phyloP scores from a whole-genome alignment of 768 basidiomycete genomes.

The Tylopilus vinaceipallidus region DNA sequence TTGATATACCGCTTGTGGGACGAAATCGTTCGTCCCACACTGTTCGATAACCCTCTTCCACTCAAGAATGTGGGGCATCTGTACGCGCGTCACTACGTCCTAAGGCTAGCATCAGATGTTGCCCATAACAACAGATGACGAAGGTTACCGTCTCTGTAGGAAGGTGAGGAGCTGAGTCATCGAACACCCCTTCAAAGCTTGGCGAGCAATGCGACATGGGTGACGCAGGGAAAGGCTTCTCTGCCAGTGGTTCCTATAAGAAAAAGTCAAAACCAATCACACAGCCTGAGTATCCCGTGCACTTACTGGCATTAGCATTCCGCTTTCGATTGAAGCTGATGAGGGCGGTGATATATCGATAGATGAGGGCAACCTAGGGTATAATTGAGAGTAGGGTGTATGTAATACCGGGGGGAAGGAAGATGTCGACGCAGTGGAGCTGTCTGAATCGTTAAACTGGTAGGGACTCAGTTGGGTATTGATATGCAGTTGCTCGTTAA shows the following conservation, averaged over 20 bases:
- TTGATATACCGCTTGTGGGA: slow-evolving; percentile 71
- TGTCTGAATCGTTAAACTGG: slow-evolving; percentile 8
- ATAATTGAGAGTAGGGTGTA: slow-evolving; percentile 9
- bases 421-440: slow-evolving; percentile 17
- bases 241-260: slow-evolving; percentile 14
- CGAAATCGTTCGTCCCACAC: slow-evolving; percentile 44
- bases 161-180: background rate
- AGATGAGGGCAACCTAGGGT: background rate
- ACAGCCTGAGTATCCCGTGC: background rate
- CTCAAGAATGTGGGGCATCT: slow-evolving; percentile 24
- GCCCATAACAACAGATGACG: background rate
- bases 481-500: slow-evolving; percentile 15
- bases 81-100: slow-evolving; percentile 22
- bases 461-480: slow-evolving; percentile 14
- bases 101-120: slow-evolving; percentile 9
- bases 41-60: slow-evolving; percentile 23
- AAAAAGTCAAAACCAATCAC: background rate
- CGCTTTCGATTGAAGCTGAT: slow-evolving; percentile 6
- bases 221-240: slow-evolving; percentile 10
- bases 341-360: slow-evolving; percentile 10
- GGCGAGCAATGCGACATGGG: slow-evolving; percentile 10
- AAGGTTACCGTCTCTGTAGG: slow-evolving; percentile 12
- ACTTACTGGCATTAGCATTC: slow-evolving; percentile 12
- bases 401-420: slow-evolving; percentile 3
- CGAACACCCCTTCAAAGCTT: background rate